These are phyloP conservation scores for Alternaria conjuncta DNA, from an alignment of 2,329 filamentous ascomycete species.

Conservation along the genomic window DNA sequence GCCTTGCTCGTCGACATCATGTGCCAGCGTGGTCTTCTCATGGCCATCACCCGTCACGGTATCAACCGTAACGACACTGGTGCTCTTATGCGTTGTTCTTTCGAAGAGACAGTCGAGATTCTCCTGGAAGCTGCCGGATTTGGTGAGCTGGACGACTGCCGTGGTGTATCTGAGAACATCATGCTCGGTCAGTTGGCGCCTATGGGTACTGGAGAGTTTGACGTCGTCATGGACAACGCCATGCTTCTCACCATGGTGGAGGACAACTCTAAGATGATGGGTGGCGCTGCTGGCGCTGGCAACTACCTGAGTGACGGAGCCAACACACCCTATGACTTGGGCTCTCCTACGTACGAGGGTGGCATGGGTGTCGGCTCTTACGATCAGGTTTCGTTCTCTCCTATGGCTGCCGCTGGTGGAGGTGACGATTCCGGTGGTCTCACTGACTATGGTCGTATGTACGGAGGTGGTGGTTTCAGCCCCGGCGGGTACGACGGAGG, in stretches of 20 bases:
- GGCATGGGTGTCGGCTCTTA: constrained; percentile 66
- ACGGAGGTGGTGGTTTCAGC: constrained; percentile 68
- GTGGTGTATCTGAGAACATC: constrained; percentile 97
- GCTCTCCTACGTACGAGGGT: constrained; percentile 67
- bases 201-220: constrained; percentile 95
- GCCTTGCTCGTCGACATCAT: constrained; percentile 95
- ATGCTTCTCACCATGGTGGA: constrained; percentile 96
- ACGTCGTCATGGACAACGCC: constrained; percentile 89
- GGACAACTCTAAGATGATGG: constrained; percentile 74
- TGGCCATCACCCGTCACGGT: constrained; percentile 95
- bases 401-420: constrained; percentile 73
- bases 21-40: constrained; percentile 92
- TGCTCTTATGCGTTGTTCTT: constrained; percentile 98
- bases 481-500: constrained; percentile 63
- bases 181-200: constrained; percentile 98
- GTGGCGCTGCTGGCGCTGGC: constrained; percentile 76
- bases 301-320: constrained; percentile 76
- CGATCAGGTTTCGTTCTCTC: constrained; percentile 69
- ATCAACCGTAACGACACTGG: constrained; percentile 98
- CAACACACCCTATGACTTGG: constrained; percentile 88
- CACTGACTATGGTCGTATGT: constrained; percentile 70
- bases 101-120: constrained; percentile 99
- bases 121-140: constrained; percentile 92
- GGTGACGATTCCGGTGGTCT: constrained; percentile 61
- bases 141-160: constrained; percentile 95